Percentiles rank a stretch among this genome's conserved stretches.
Evolutionary conservation across 208 protist species (phyloP).

Genomic region (Entamoeba dispar): DNA sequence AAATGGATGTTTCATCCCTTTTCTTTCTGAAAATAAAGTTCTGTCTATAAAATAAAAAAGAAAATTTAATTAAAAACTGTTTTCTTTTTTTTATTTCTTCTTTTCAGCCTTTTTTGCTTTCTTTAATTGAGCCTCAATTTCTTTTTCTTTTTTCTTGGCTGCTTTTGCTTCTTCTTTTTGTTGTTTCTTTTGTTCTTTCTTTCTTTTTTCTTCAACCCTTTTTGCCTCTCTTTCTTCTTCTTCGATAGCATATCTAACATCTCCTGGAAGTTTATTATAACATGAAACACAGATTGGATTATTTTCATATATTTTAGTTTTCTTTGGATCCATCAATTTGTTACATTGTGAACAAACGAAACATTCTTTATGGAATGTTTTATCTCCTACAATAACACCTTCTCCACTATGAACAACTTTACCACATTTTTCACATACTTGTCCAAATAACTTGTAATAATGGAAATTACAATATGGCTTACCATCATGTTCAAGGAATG

Average conservation of each 20-base stretch:
- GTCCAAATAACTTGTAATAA: not conserved
- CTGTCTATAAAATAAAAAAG: not conserved
- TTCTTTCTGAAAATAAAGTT: not conserved
- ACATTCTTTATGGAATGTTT: not conserved
- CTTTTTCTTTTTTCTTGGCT: not conserved
- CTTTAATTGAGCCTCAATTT: not conserved
- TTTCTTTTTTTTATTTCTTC: not conserved
- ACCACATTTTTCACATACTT: not conserved
- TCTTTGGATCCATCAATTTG: not conserved
- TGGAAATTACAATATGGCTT: not conserved
- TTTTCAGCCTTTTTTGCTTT: not conserved
- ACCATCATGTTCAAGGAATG: not conserved
- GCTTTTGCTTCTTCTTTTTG: not conserved
- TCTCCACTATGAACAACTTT: not conserved
- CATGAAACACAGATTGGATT: not conserved
- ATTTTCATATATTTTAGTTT: not conserved
- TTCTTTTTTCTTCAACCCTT: not conserved
- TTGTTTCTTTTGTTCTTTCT: not conserved
- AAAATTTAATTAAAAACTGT: too few species aligned
- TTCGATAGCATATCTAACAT: not conserved
- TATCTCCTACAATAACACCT: not conserved
- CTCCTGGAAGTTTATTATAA: not conserved
- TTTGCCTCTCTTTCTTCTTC: not conserved
- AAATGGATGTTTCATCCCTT: not conserved
- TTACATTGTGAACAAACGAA: not conserved